phyloP scores from a whole-genome alignment of 805 yeast genomes.

The Suhomyces pyralidae region DNA sequence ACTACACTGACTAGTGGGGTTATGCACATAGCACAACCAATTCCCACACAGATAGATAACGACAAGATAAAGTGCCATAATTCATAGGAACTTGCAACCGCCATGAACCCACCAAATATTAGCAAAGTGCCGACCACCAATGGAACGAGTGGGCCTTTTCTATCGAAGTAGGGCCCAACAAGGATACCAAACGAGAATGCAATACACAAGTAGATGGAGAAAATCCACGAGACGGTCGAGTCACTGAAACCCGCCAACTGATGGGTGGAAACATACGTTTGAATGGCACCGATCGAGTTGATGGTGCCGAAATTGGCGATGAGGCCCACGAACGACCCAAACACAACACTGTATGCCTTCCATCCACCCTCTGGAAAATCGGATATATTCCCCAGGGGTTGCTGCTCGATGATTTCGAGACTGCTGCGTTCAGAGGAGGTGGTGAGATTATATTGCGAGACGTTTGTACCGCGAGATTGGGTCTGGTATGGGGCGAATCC shows the following conservation, averaged over 20 bases:
- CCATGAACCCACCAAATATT: constrained; percentile 18
- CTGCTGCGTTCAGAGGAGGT: background rate
- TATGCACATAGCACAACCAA: constrained; percentile 20
- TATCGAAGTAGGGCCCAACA: constrained; percentile 21
- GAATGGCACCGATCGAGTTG: constrained; percentile 40
- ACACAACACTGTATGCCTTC: constrained; percentile 20
- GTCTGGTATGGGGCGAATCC: background rate
- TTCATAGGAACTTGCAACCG: constrained; percentile 14
- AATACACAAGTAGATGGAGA: constrained; percentile 33
- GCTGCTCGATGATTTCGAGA: background rate
- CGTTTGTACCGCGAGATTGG: background rate
- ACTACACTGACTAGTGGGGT: constrained; percentile 21
- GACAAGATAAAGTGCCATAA: constrained; percentile 21
- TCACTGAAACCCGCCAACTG: constrained; percentile 29
- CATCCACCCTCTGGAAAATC: constrained; percentile 22
- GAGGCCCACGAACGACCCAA: constrained; percentile 44
- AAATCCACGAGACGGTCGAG: constrained; percentile 39
- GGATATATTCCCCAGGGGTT: background rate
- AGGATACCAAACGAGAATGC: constrained; percentile 24
- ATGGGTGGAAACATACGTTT: constrained; percentile 35
- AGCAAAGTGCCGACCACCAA: constrained; percentile 13
- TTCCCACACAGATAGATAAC: constrained; percentile 17
- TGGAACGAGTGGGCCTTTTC: constrained; percentile 15
- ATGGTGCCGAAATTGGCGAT: constrained; percentile 32
- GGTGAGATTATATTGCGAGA: background rate